Evolutionary conservation across 306 rosid genomes (phyloP), one percentile per base, ranked within the genome.

Genomic region (Cucurbita argyrosperma): DNA sequence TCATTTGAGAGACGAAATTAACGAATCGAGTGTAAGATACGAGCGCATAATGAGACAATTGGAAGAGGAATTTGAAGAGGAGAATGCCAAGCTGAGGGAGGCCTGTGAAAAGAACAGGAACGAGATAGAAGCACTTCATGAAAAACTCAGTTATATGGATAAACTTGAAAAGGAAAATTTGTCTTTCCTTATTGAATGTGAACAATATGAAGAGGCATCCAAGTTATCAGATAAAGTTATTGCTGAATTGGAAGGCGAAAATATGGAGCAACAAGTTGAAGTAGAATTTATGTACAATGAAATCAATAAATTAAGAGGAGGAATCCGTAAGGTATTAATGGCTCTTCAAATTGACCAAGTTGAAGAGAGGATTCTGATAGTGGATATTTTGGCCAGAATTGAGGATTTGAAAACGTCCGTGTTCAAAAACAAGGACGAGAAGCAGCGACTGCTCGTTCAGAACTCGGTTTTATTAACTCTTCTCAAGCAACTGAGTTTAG

Each of bases 211-310:
- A 13, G 96, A 95, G 71, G 88, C 86, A 66, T 88, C 96, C 16
- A 89, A 89, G 46, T 82, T 88, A 78, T 89, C 97, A 23, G 92
- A 90, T 76, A 68, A 84, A 78, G 74, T 91, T 76, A 84, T 95
- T 81, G 80, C 91, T 13, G 99, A 95, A 85, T 82, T 95, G 92
- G 99, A 95, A 84, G 76, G 79, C 55, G 99, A 95, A 84, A 95
- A 91, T 77, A 96, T 95, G 55, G 92, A 87, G 89, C 96, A 91
- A 54, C 97, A 95, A 81, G 86, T 88, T 78, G 99, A 95, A 84
- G 74, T 84, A 40, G 93, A 95, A 77, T 89, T 79, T 83, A 78
- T 95, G 84, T 77, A 89, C 7, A 87, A 86, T 72, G 97, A 95
- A 82, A 84, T 95, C n/a, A 84, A 88, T 78, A 95, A 88, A 83